phyloP scores from a whole-genome alignment of 352 stramenopile genomes.

The Pythium aristosporum region DNA sequence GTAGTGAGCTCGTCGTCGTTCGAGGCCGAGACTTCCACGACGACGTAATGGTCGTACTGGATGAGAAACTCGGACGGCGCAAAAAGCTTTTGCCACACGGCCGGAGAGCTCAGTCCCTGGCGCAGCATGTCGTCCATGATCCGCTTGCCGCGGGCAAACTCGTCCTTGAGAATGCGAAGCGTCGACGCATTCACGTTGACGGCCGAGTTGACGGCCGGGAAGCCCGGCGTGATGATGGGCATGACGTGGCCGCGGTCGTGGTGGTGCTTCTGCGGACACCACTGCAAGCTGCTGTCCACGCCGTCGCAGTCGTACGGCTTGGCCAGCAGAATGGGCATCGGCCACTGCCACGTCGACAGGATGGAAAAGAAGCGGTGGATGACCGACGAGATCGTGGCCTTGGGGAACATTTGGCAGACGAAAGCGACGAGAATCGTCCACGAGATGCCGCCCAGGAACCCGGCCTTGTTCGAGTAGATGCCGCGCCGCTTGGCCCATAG shows the following conservation, averaged over 20 bases:
- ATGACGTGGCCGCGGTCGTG: slow-evolving; percentile 82
- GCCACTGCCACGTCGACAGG: slow-evolving; percentile 77
- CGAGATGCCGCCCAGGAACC: slow-evolving; percentile 79
- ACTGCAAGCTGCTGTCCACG: slow-evolving; percentile 47
- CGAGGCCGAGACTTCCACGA: slow-evolving; percentile 55
- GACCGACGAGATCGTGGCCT: slow-evolving; percentile 63
- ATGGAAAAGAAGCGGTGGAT: slow-evolving; percentile 84
- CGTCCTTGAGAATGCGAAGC: slow-evolving; percentile 66
- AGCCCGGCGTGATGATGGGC: slow-evolving; percentile 87
- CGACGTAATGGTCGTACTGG: slow-evolving; percentile 82
- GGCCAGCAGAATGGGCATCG: slow-evolving; percentile 72
- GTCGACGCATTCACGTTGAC: slow-evolving; percentile 85
- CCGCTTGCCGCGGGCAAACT: slow-evolving; percentile 68
- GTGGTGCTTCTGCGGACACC: slow-evolving; percentile 70
- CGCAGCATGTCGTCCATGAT: slow-evolving; percentile 75
- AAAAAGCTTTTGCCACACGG: slow-evolving; percentile 79
- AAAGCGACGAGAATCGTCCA: slow-evolving; percentile 87
- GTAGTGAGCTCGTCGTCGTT: slow-evolving; percentile 59
- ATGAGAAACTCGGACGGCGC: slow-evolving; percentile 73
- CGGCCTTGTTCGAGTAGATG: slow-evolving; percentile 84
- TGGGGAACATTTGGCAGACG: slow-evolving; percentile 86
- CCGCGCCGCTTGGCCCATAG: slow-evolving; percentile 74
- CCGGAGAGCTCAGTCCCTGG: slow-evolving; percentile 61
- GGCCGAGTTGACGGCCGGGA: slow-evolving; percentile 79
- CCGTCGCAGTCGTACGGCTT: slow-evolving; percentile 50